phyloP scores from a whole-genome alignment of 805 yeast species.

The Wickerhamiella sorbophila region DNA sequence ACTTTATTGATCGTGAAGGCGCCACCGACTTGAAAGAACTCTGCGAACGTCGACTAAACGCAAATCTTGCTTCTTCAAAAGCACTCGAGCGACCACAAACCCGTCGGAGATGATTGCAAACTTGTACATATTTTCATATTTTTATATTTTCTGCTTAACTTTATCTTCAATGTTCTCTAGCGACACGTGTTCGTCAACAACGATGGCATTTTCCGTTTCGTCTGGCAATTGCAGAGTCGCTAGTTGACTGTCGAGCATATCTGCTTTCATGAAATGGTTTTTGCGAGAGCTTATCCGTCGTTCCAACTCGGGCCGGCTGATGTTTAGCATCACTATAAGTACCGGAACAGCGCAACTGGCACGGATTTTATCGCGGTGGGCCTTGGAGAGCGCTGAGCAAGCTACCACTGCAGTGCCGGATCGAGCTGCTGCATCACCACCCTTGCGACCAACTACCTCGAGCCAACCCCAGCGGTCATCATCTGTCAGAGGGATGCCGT shows the following conservation, averaged over 20 bases:
- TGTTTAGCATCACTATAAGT: constrained; percentile 52
- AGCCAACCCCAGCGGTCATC: constrained; percentile 94
- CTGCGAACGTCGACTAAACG: constrained; percentile 48
- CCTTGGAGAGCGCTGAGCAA: constrained; percentile 71
- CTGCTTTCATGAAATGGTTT: constrained; percentile 76
- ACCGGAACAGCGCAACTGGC: constrained; percentile 25
- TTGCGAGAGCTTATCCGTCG: constrained; percentile 48
- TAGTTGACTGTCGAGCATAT: constrained; percentile 72
- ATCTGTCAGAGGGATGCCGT: constrained; percentile 69
- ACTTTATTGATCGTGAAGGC: constrained; percentile 60
- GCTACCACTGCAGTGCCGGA: constrained; percentile 41
- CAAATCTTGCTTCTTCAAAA: constrained; percentile 22
- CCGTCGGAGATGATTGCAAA: too few relatives aligned
- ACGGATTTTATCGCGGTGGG: constrained; percentile 53
- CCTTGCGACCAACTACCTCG: constrained; percentile 31
- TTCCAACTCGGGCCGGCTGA: constrained; percentile 45
- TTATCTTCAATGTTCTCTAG: constrained; percentile 5
- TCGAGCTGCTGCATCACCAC: constrained; percentile 23
- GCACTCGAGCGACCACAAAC: constrained; percentile 4
- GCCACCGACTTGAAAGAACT: constrained; percentile 55
- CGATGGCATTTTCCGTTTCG: constrained; percentile 15
- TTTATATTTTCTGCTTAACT: not conserved
- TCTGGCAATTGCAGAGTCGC: constrained; percentile 59
- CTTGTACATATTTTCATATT: not conserved
- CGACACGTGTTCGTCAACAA: constrained; percentile 13